These are phyloP conservation scores for Aspergillus avenaceus DNA, from an alignment of 495 filamentous ascomycete genomes.

Conservation along the genomic window DNA sequence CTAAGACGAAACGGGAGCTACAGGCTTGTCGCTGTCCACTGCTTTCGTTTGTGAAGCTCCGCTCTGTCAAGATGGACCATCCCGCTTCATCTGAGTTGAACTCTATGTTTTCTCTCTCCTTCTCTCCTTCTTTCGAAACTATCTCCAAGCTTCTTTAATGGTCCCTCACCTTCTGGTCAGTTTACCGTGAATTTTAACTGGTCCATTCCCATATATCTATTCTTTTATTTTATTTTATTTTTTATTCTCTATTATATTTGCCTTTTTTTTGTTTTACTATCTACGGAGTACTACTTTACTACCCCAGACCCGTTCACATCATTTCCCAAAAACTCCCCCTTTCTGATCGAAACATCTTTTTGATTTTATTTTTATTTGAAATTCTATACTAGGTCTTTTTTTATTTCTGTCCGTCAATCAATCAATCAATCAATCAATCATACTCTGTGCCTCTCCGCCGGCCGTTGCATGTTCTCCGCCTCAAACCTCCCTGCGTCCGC, in stretches of 20 bases:
- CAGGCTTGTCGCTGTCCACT: slow-evolving; percentile 3
- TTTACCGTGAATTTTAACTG: neutral
- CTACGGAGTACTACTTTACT: neutral
- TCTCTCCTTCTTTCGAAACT: neutral
- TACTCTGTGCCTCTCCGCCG: slow-evolving; percentile 2
- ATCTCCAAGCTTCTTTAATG: neutral
- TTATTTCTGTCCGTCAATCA: neutral
- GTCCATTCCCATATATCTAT: neutral
- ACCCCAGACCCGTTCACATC: slow-evolving; percentile 1
- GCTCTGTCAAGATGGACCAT: slow-evolving; percentile 12
- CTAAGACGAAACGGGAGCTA: slow-evolving; percentile 10
- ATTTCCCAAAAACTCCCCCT: no score
- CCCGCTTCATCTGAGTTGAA: slow-evolving; percentile 3
- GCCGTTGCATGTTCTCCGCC: slow-evolving; percentile 5
- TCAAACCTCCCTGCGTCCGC: slow-evolving; percentile 2
- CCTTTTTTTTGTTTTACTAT: no score
- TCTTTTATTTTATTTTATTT: no score
- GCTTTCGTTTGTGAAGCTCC: slow-evolving; percentile 18
- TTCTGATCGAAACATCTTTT: no score
- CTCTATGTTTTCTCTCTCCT: neutral
- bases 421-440: neutral
- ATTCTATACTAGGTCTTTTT: no score
- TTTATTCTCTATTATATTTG: no score
- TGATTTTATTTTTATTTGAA: no score
- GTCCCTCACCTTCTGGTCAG: neutral